Evolutionary conservation across 495 filamentous ascomycete genomes (phyloP).

Genomic region (Cercophora samala): DNA sequence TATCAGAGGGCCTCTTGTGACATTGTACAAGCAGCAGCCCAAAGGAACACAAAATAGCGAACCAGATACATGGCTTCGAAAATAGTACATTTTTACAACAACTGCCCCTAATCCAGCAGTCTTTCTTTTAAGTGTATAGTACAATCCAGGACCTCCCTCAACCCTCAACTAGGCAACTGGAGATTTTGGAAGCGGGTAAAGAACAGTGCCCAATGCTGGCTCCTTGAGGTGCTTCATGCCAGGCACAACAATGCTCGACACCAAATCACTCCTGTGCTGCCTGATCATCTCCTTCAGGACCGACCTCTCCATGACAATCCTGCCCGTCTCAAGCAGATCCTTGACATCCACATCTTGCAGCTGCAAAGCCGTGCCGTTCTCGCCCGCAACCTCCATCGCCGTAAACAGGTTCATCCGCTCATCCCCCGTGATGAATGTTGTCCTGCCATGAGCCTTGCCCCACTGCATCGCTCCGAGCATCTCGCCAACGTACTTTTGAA

Average conservation of each 20-base stretch:
- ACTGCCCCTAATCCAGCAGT: not conserved
- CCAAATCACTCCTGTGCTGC: slow-evolving; percentile 72
- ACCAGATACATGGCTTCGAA: slow-evolving; percentile 1
- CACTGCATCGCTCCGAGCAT: slow-evolving; percentile 70
- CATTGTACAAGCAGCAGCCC: not conserved
- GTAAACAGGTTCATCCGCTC: slow-evolving; percentile 52
- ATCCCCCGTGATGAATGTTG: slow-evolving; percentile 69
- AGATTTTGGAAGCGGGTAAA: too few relatives aligned
- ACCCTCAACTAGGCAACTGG: not conserved
- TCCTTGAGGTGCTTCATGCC: too few relatives aligned
- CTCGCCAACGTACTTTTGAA: slow-evolving; percentile 57
- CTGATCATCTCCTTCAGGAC: slow-evolving; percentile 74
- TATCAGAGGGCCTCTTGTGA: not conserved
- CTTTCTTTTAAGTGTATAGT: not conserved
- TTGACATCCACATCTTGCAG: slow-evolving; percentile 85
- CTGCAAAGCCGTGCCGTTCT: slow-evolving; percentile 64
- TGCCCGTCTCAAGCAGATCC: slow-evolving; percentile 78
- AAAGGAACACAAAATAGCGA: not conserved
- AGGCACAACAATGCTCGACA: slow-evolving; percentile 35
- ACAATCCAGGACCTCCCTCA: not conserved
- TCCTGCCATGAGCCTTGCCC: slow-evolving; percentile 66
- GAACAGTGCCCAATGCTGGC: too few relatives aligned
- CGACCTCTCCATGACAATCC: slow-evolving; percentile 79
- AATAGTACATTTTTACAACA: slow-evolving; percentile 14
- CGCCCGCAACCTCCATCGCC: slow-evolving; percentile 57